Base-by-base conservation (phyloP, 305 asterid genomes). In the Fraxinus albicans region DNA sequence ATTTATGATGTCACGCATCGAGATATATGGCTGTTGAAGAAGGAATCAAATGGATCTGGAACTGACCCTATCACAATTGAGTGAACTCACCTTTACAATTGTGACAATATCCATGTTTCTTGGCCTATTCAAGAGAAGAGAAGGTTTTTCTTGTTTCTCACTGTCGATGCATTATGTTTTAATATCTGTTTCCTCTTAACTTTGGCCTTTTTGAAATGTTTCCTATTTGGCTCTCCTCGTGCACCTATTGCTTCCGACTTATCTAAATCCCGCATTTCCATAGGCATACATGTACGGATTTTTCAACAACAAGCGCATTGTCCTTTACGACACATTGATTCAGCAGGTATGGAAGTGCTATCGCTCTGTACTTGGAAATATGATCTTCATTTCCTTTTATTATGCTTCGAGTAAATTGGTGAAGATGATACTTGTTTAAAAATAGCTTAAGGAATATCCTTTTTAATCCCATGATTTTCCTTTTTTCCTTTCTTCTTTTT, bases 261-360 rank as follows among this genome's bases (percentile, higher is more conserved):
- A 83, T 81, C 44, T 35, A 33, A 50, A 79, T 10, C 80, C 70
- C 27, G 72, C 78, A 69, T 84, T 82, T 86, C 79, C 86, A 88
- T 88, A 97, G 99, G 99, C 99, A 34, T 97, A 97, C 94, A 95
- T 97, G 98, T 97, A 97, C 75, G 99, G 99, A 29, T 97, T 97
- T 91, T 92, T 93, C 86, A 94, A 97, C 81, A 97, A 95, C 91
- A 97, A 97, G 85, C 88, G 99, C 72, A 97, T 97, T 81, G 99
- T 97, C 81, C 98, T 97, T 77, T 97, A 94, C 75, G 99, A 95
- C 89, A 97, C 99, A 27, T 89, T 97, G 87, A 90, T 97, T 86
- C 99, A 97, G 87, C 99, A 97, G 99, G 99, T 97, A 91, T 79
- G 88, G 77, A 72, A 77, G 73, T 25, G 1, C 69, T 58, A 8